Evolutionary conservation across 352 stramenopile species (phyloP).

Genomic region (Thalassiosira hispida): DNA sequence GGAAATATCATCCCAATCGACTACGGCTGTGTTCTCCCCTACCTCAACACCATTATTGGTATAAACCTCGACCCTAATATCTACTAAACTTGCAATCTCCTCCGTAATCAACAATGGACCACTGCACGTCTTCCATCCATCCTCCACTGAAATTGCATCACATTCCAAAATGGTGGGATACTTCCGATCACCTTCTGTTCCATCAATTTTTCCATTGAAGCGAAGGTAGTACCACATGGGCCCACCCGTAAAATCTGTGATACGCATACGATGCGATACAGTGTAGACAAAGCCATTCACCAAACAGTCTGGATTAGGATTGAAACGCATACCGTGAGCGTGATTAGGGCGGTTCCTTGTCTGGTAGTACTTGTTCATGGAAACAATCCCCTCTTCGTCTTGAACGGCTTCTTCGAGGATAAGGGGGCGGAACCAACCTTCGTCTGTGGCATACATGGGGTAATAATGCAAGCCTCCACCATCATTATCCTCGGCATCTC

Average conservation of each 20-base stretch:
- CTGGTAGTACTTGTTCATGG: slow-evolving; percentile 57
- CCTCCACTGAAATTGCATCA: slow-evolving; percentile 12
- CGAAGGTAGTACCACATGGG: slow-evolving; percentile 35
- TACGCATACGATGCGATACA: slow-evolving; percentile 33
- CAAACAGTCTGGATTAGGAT: slow-evolving; percentile 42
- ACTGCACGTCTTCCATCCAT: slow-evolving; percentile 44
- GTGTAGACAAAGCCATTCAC: slow-evolving; percentile 45
- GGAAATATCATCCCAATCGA: slow-evolving; percentile 67
- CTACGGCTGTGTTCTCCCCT: slow-evolving; percentile 11
- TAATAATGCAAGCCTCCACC: slow-evolving; percentile 17
- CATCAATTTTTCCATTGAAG: slow-evolving; percentile 7
- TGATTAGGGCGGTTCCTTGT: slow-evolving; percentile 4
- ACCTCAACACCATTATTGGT: slow-evolving; percentile 20
- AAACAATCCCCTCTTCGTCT: slow-evolving; percentile 6
- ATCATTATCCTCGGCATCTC: slow-evolving; percentile 43
- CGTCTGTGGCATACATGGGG: slow-evolving; percentile 15
- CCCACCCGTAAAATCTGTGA: not conserved
- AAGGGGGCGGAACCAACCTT: slow-evolving; percentile 8
- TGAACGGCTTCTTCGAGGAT: slow-evolving; percentile 27
- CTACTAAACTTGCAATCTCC: slow-evolving; percentile 17
- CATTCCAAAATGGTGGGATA: slow-evolving; percentile 15
- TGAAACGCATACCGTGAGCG: slow-evolving; percentile 20
- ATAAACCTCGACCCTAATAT: slow-evolving; percentile 5
- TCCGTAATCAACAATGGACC: slow-evolving; percentile 42
- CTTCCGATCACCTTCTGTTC: not conserved